Conservation (phyloP, 768 basidiomycete genomes). For the Lactarius pseudohatsudake region DNA sequence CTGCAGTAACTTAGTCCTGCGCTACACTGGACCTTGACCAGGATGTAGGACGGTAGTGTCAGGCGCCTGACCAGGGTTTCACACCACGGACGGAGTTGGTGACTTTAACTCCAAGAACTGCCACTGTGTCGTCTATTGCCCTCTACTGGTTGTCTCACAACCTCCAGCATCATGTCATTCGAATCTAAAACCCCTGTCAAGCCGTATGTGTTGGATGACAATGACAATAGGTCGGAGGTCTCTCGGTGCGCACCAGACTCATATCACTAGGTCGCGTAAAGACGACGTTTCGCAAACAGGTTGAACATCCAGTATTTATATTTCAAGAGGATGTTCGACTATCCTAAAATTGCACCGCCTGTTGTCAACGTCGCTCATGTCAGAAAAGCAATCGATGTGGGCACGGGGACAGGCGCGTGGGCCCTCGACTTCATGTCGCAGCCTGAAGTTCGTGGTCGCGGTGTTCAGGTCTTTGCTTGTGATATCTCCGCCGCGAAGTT, state of each 20-base stretch:
- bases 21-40: no score
- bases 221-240: background rate
- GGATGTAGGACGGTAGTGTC: no score
- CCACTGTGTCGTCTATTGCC: background rate
- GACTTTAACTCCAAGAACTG: no score
- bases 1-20: no score
- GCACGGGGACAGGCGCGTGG: slow-evolving; percentile 9
- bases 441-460: background rate
- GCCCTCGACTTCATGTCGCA: slow-evolving; percentile 11
- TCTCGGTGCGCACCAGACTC: background rate
- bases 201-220: background rate
- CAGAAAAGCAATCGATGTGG: slow-evolving; percentile 9
- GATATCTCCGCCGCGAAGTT: slow-evolving; percentile 10
- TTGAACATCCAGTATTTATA: no score
- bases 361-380: background rate
- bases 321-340: no score
- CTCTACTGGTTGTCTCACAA: no score
- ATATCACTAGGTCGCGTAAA: no score
- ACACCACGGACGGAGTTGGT: no score
- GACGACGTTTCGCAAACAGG: no score
- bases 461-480: slow-evolving; percentile 19
- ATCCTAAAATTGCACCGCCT: background rate
- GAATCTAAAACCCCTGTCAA: background rate
- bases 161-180: background rate
- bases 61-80: no score